Evolutionary conservation across 805 yeast species (phyloP).

Genomic region (Wickerhamiella brachini): DNA sequence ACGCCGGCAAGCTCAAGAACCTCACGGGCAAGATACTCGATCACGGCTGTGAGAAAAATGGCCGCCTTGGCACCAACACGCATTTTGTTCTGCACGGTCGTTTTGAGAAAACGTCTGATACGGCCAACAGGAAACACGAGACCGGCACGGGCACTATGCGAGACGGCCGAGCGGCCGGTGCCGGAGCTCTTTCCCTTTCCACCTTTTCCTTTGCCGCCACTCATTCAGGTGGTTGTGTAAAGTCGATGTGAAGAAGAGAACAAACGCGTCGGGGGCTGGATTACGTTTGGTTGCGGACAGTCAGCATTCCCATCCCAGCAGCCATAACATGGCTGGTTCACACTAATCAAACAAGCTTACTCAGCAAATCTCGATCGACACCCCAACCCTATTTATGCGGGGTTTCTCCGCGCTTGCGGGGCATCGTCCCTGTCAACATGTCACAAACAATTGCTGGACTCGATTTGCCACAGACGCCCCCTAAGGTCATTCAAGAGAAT

Average conservation of each 20-base stretch:
- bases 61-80: constrained; percentile 99
- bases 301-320: neutral
- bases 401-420: neutral
- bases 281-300: neutral
- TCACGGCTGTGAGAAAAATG: constrained; percentile 86
- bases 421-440: neutral
- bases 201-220: constrained; percentile 79
- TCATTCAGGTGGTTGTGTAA: neutral
- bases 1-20: constrained; percentile 96
- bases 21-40: constrained; percentile 96
- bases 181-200: constrained; percentile 76
- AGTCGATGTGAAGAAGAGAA: constrained; percentile 1
- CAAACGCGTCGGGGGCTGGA: neutral
- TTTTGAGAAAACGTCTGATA: constrained; percentile 92
- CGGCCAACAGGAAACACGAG: constrained; percentile 99
- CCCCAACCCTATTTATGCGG: neutral
- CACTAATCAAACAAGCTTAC: too few species aligned
- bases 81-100: constrained; percentile 73
- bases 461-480: constrained; percentile 12
- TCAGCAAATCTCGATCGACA: too few species aligned
- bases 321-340: neutral
- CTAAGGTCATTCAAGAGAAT: constrained; percentile 12
- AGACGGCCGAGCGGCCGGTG: constrained; percentile 8
- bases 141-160: constrained; percentile 47
- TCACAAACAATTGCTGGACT: neutral